Evolutionary conservation across 1,284 basidiomycete genomes (phyloP), one percentile per base, ranked within the genome.

Genomic region (Rhodotorula sp.): DNA sequence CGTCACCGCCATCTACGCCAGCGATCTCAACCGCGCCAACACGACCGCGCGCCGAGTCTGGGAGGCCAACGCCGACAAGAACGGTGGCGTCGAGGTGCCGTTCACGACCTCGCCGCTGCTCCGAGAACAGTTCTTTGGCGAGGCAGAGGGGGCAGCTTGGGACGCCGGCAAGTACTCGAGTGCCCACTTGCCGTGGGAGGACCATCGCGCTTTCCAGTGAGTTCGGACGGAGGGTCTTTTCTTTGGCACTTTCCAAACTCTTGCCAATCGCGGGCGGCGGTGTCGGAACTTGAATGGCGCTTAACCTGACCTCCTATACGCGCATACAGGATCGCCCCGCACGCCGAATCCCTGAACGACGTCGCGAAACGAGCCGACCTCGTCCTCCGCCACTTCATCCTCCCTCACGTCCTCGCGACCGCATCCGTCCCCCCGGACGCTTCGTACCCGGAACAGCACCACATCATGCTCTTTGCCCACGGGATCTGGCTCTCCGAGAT

Each of bases 391-490:
- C 73, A 89, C 15, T 81, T 89, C 31, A 81, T 92, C 39, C 79
- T 91, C 75, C 87, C 89, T 1, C 85, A 88, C 69, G 80, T 91
- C 29, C 20, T 72, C 51, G 58, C 59, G 18, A 65, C 70, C 54
- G 49, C 59, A 6, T 21, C 39, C 72, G 23, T 60, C 56, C 47
- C 67, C 39, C 62, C 16, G 58, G 58, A 31, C 66, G 71, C 64
- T 58, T 21, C 49, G 2, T 62, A 58, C 21, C 67, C 64, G 0
- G 52, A 65, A n/a, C 77, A 80, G 29, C 80, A 86, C 12, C 87
- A 91, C 76, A 80, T 93, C 51, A 89, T 88, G 3, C 80, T 93
- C 59, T 88, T 92, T 47, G 91, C 91, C 80, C 91, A 93, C 80
- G 91, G 92, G 0, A 81, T 92, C 56, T 89, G 88, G 79, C 89